Base-by-base conservation (phyloP, 2,329 filamentous ascomycete genomes). In the Orbilia oligospora region DNA sequence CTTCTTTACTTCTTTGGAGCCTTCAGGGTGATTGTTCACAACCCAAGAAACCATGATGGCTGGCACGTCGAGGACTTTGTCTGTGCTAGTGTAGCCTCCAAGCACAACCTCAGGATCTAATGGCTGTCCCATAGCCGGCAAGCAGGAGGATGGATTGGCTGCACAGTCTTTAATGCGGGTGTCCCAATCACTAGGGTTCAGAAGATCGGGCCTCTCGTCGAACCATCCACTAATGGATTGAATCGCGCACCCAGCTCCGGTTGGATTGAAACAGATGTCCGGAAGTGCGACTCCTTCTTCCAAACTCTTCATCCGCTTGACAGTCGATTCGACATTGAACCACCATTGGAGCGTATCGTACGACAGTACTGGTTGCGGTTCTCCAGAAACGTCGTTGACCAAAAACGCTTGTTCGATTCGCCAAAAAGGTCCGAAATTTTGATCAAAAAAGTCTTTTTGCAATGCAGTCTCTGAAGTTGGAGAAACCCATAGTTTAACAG, bases 1-100 rank as follows among this genome's bases (percentile, higher is more conserved):
- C 73, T 88, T 89, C 66, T 88, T 87, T 68, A 96, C 88, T 55
- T 90, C 90, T 30, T 88, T 85, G 2, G 91, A 91, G 9, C 90
- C 93, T 83, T 97, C 93, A 3, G 89, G 87, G 81, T 91, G 89
- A 82, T 98, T 99, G 82, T 91, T 93, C 61, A 99, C 90, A 6
- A 99, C 95, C 96, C 96, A 99, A 0, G 94, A 98, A 4, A 93
- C 90, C 6, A 97, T 92, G 77, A 98, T 89, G 1, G 96, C 94
- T 75, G 90, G 87, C 0, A 95, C 91, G 64, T 96, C 89, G 3
- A 91, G 86, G 27, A 94, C 88, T 81, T 93, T 87, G 0, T 87
- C 88, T 0, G 88, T 87, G 20, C 88, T 84, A 51, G 91, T 88
- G 82, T 91, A 95, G 1, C 93, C 94, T 63, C 96, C 96, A 12